These are phyloP conservation scores for Closterium sp. DNA, from an alignment of 139 green algal genomes.

Conservation along the genomic window DNA sequence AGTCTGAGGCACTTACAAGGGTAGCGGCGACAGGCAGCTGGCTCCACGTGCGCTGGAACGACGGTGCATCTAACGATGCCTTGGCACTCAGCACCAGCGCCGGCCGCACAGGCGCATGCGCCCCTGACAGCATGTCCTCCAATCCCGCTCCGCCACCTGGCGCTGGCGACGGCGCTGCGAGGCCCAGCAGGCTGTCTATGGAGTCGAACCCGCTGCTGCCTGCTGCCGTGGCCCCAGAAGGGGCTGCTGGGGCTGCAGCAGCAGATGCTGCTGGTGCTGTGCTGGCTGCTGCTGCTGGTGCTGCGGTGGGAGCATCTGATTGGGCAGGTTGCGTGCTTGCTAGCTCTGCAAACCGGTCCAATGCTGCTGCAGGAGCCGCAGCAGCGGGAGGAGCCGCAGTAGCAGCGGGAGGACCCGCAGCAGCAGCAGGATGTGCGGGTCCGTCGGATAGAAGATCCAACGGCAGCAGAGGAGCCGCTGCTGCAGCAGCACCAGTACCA, in stretches of 20 bases:
- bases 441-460: background rate
- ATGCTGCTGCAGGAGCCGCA: background rate
- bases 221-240: background rate
- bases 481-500: background rate
- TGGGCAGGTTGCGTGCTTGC: background rate
- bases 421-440: background rate
- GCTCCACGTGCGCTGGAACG: constrained; percentile 74
- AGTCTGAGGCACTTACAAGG: too few relatives aligned
- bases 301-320: background rate
- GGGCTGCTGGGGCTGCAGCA: background rate
- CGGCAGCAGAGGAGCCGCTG: background rate
- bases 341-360: background rate
- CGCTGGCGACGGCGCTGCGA: background rate
- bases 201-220: background rate
- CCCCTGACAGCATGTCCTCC: background rate
- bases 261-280: constrained; percentile 5
- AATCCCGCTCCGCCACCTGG: background rate
- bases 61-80: constrained; percentile 40
- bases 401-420: too few relatives aligned
- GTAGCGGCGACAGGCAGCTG: constrained; percentile 42
- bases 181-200: constrained; percentile 27
- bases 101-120: background rate
- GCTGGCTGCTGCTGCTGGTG: background rate
- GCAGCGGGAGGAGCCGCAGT: background rate
- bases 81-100: constrained; percentile 32